Conservation (phyloP, 352 stramenopile species). For the Phytophthora pseudosyringae region DNA sequence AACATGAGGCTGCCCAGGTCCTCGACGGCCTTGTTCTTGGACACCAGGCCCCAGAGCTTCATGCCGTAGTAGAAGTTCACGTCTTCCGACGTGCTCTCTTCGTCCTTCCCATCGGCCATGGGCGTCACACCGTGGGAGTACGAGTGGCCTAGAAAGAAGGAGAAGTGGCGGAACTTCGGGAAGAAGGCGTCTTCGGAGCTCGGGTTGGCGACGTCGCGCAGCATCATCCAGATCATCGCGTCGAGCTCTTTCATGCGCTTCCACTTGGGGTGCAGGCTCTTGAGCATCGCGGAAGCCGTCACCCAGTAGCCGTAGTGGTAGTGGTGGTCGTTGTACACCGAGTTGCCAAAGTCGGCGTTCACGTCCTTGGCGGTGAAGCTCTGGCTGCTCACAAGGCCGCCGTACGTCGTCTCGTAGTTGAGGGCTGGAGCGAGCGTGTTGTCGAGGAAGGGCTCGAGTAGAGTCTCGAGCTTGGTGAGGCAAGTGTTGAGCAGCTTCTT, state of each 20-base stretch:
- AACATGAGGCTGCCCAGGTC: slow-evolving; percentile 75
- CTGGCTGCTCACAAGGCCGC: slow-evolving; percentile 52
- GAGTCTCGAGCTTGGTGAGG: slow-evolving; percentile 53
- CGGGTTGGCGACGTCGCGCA: slow-evolving; percentile 76
- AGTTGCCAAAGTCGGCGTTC: slow-evolving; percentile 76
- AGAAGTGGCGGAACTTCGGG: slow-evolving; percentile 75
- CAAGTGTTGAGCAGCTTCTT: slow-evolving; percentile 52
- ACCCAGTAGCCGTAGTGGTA: slow-evolving; percentile 87
- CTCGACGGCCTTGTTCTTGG: slow-evolving; percentile 56
- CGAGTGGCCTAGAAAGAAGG: slow-evolving; percentile 74
- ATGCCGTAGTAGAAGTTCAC: slow-evolving; percentile 85
- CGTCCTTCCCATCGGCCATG: slow-evolving; percentile 68
- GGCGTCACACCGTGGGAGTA: slow-evolving; percentile 70
- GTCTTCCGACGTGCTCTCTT: slow-evolving; percentile 76
- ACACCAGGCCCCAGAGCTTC: slow-evolving; percentile 70
- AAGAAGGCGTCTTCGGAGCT: slow-evolving; percentile 59
- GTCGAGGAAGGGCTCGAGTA: slow-evolving; percentile 62
- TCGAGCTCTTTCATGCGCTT: slow-evolving; percentile 57
- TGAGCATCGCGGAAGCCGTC: slow-evolving; percentile 58
- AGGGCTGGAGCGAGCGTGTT: slow-evolving; percentile 56
- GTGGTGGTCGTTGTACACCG: slow-evolving; percentile 85
- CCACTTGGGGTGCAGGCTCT: slow-evolving; percentile 65
- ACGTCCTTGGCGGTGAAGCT: slow-evolving; percentile 53
- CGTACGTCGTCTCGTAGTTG: slow-evolving; percentile 69
- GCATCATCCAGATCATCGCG: slow-evolving; percentile 59